Conservation (phyloP, 306 rosid species). For the Begonia masoniana region DNA sequence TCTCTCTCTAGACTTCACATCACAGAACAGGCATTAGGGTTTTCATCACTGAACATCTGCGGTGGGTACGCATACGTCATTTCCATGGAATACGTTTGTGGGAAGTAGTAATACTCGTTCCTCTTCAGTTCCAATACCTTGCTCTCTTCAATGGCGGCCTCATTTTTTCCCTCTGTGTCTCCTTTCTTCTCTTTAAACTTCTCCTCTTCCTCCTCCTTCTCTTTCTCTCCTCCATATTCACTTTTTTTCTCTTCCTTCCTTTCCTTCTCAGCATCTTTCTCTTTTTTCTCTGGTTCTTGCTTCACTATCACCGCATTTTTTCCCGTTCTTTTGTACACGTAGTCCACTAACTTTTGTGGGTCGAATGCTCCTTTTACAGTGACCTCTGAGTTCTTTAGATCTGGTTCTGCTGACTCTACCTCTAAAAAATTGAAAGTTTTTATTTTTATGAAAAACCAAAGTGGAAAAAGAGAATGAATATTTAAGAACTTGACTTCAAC, state of each 20-base stretch:
- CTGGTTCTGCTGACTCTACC: conserved; percentile 73
- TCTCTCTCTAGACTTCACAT: too few relatives aligned
- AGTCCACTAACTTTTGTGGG: conserved; percentile 36
- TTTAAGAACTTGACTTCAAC: background rate
- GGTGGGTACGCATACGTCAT: conserved; percentile 35
- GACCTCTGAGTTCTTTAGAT: conserved; percentile 68
- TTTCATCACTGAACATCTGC: conserved; percentile 71
- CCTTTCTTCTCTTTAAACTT: conserved; percentile 14
- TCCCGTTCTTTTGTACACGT: conserved; percentile 63
- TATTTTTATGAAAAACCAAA: background rate
- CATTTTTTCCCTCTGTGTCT: conserved; percentile 16
- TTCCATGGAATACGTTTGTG: conserved; percentile 38
- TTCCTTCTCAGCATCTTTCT: conserved; percentile 13
- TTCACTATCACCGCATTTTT: conserved; percentile 64
- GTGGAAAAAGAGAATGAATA: background rate
- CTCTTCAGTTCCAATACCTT: conserved; percentile 37
- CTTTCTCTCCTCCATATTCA: conserved; percentile 1
- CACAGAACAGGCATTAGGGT: conserved; percentile 22
- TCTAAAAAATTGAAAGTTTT: conserved; percentile 19
- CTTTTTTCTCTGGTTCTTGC: conserved; percentile 42
- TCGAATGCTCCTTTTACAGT: conserved; percentile 74
- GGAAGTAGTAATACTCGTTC: conserved; percentile 32
- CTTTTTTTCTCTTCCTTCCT: conserved; percentile 10
- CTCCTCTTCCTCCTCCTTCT: conserved; percentile 10
- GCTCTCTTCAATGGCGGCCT: conserved; percentile 18